Conservation (phyloP, 164 flowering plant species). For the Santalum album region DNA sequence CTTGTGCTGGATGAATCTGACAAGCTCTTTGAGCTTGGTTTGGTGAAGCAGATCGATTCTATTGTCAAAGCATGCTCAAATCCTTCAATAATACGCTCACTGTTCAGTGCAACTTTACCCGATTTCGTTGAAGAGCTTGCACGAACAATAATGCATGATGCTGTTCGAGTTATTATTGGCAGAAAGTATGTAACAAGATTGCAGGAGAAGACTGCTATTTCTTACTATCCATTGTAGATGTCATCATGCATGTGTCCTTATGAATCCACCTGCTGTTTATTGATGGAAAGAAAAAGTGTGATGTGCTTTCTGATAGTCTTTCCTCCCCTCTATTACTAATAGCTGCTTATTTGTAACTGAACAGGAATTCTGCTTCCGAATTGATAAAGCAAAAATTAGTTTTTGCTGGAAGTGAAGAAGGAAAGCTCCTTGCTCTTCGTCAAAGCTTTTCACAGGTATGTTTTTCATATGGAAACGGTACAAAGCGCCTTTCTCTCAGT, state of each 20-base stretch:
- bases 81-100: conserved; percentile 72
- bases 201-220: neutral
- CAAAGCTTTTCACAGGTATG: conserved; percentile 87
- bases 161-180: conserved; percentile 87
- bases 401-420: conserved; percentile 88
- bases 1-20: conserved; percentile 95
- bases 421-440: conserved; percentile 86
- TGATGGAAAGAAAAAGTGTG: neutral
- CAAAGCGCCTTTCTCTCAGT: neutral
- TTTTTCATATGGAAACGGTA: neutral
- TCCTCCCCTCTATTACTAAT: neutral
- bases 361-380: conserved; percentile 89
- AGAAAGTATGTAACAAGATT: conserved; percentile 46
- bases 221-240: neutral
- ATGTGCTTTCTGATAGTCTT: too few species aligned
- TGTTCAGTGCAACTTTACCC: conserved; percentile 95
- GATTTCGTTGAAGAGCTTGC: conserved; percentile 95
- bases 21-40: conserved; percentile 85
- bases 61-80: conserved; percentile 93
- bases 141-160: conserved; percentile 96
- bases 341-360: conserved; percentile 5
- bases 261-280: too few species aligned
- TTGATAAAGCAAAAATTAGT: conserved; percentile 72
- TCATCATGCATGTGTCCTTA: too few species aligned
- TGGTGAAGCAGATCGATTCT: conserved; percentile 79